Base-by-base conservation (phyloP, 2,329 filamentous ascomycete genomes). In the Fusarium chaquense region DNA sequence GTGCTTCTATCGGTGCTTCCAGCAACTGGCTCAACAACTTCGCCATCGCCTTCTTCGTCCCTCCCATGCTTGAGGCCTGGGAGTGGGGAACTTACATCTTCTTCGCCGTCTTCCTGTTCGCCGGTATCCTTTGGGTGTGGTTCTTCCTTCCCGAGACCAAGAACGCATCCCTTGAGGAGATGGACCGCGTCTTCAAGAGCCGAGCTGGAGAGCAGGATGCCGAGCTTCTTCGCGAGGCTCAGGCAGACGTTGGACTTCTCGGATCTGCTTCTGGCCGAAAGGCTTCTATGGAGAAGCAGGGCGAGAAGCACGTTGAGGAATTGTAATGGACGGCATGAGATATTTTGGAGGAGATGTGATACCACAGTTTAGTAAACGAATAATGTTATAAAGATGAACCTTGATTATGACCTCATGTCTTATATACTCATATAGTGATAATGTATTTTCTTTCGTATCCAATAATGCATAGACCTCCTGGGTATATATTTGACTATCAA, bases 61-160 rank as follows among this genome's bases (percentile, higher is more conserved):
- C 81, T 5, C 77, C 80, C 12, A 85, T 82, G 73, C 64, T 76
- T 4, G 61, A 74, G 32, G 62, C 65, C 0, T 65, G 80, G 65
- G 70, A 79, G n/a, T 87, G 82, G 75, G 86, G 85, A 18, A 85
- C 85, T 0, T 88, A 87, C 72, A 85, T 87, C 64, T 87, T 89
- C 78, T 89, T 89, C 67, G 84, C 84, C 7, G 80, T 79, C 0
- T 81, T 86, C 46, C 84, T 86, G 33, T 77, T 83, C 8, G 73
- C 77, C 4, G 81, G 84, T 2, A 80, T 83, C 30, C 72, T 83
- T 8, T 88, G 84, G 75, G 80, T 85, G 10, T 85, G 79, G 67
- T 84, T 85, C 72, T 81, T 80, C 50, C 77, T 88, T 4, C 86
- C 86, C 1, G 86, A 88, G 73, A 89, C 86, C 5, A 87, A 86